Base-by-base conservation (phyloP, 1,139 yeast species). In the Lodderomyces elongisporus region DNA sequence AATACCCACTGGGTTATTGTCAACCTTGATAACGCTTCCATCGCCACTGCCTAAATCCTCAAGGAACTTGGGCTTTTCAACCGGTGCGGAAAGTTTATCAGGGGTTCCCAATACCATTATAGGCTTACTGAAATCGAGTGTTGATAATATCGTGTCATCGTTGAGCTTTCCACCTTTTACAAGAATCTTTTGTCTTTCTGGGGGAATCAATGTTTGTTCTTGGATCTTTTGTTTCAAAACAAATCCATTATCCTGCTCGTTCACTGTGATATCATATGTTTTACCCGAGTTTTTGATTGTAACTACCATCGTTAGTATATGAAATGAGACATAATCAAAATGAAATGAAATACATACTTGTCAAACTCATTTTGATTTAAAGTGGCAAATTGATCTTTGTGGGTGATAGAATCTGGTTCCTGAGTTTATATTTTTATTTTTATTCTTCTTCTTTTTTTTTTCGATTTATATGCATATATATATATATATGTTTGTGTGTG, bases 91-190 rank as follows among this genome's bases (percentile, higher is more conserved):
- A 6, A 87, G 81, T 36, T 70, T 68, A 43, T 84, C 91, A 1
- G 96, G 93, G 1, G 96, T 81, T 14, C 99, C 99, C 40, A 91
- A 68, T 41, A 93, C 85, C 95, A 91, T 85, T 23, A 91, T 70
- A 14, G 79, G 72, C 45, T 80, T 85, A 50, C 82, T 84, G 44
- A 88, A 62, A 18, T 70, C 69, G 38, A 83, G 65, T 5, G 62
- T 47, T 12, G 60, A 56, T 3, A 60, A 43, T 7, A 49, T 32
- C 9, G 70, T 69, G 40, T 81, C 87, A 56, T 87, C 93, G 41
- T 71, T 70, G 47, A 91, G 62, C 56, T 88, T 93, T 24, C 96
- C 96, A 6, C 94, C 93, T 60, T 85, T 89, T 37, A 87, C 76
- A 53, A 93, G 71, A 40, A 88, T 81, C 64, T 89, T 89, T 60